Conservation (phyloP, 805 yeast genomes). For the Teunomyces tritomae region DNA sequence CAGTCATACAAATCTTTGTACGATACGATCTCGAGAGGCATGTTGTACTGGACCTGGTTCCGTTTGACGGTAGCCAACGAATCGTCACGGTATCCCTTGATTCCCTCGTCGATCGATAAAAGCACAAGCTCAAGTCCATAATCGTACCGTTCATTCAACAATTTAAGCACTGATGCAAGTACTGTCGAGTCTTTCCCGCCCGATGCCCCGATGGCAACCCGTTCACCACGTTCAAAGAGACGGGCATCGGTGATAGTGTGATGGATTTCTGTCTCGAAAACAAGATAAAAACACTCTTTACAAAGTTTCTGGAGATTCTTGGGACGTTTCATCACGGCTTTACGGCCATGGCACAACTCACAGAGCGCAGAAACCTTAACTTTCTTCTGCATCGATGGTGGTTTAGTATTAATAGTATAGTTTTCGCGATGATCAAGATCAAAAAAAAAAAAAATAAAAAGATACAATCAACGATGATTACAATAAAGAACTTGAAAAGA, state of each 20-base stretch:
- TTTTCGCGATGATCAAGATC: not conserved
- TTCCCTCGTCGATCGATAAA: slow-evolving; percentile 93
- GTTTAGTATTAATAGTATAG: not conserved
- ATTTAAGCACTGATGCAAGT: slow-evolving; percentile 80
- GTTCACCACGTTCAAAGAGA: slow-evolving; percentile 77
- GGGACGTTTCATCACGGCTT: slow-evolving; percentile 88
- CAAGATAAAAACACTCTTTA: slow-evolving; percentile 82
- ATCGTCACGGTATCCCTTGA: slow-evolving; percentile 95
- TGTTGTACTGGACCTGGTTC: slow-evolving; percentile 78
- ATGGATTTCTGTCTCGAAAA: slow-evolving; percentile 95
- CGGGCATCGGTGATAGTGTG: slow-evolving; percentile 72
- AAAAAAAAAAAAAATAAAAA: too few species aligned
- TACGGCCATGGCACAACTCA: slow-evolving; percentile 77
- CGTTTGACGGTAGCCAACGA: slow-evolving; percentile 95
- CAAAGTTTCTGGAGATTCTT: slow-evolving; percentile 88
- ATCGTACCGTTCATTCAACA: slow-evolving; percentile 81
- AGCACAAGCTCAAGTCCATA: slow-evolving; percentile 85
- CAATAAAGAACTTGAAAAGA: too few species aligned
- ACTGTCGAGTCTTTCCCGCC: slow-evolving; percentile 99
- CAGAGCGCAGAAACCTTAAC: slow-evolving; percentile 53
- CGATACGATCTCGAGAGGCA: slow-evolving; percentile 78
- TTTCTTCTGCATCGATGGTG: slow-evolving; percentile 11
- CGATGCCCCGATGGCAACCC: slow-evolving; percentile 95
- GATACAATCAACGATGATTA: too few species aligned
- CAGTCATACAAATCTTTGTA: slow-evolving; percentile 89